phyloP scores from a whole-genome alignment of 2,329 filamentous ascomycete genomes.

The Beauveria sp. region DNA sequence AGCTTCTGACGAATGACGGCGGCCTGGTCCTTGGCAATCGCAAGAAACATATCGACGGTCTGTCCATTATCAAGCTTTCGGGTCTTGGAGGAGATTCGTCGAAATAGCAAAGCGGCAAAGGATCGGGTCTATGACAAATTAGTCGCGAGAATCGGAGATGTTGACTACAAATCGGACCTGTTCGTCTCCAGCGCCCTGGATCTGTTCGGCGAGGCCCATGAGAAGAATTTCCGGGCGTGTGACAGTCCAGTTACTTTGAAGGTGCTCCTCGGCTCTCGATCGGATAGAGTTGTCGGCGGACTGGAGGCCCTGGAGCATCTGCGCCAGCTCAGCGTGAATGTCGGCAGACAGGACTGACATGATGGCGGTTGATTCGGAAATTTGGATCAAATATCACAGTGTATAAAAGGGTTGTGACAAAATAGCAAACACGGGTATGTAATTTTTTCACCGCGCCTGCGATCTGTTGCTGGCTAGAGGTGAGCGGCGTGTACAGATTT shows the following conservation, averaged over 20 bases:
- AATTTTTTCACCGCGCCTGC: not conserved
- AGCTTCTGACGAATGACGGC: conserved; percentile 76
- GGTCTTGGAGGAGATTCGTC: conserved; percentile 83
- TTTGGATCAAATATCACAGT: not conserved
- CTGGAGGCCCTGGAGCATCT: conserved; percentile 82
- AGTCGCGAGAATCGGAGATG: conserved; percentile 11
- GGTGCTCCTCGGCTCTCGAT: conserved; percentile 78
- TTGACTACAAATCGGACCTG: conserved; percentile 41
- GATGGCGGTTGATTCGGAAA: conserved; percentile 18
- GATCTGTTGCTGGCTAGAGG: not conserved
- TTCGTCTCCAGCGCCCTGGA: conserved; percentile 67
- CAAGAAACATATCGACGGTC: conserved; percentile 77
- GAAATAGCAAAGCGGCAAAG: conserved; percentile 89
- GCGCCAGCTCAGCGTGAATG: conserved; percentile 72
- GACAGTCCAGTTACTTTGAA: conserved; percentile 83
- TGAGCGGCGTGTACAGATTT: not conserved
- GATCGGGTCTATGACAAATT: conserved; percentile 61
- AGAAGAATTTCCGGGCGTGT: conserved; percentile 77
- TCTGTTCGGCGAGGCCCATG: conserved; percentile 91
- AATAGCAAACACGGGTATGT: not conserved
- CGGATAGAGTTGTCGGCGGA: conserved; percentile 82
- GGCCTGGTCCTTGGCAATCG: conserved; percentile 65
- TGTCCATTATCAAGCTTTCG: conserved; percentile 67
- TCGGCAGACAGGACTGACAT: conserved; percentile 87
- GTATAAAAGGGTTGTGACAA: too few relatives aligned